phyloP scores from a whole-genome alignment of 257 asterid species.

The Solanum medicagineum region DNA sequence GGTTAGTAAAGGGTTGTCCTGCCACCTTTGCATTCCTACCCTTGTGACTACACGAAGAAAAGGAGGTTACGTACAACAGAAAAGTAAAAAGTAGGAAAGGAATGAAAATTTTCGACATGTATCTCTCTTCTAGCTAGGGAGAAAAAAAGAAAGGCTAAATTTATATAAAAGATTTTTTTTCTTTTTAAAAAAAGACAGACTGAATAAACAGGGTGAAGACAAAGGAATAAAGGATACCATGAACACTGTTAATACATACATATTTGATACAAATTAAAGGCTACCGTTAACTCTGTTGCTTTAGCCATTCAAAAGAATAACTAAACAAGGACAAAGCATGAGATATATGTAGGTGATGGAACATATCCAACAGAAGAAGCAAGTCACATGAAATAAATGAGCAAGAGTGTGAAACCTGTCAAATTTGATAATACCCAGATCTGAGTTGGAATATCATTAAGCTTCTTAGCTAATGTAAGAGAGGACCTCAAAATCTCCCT shows the following conservation, averaged over 20 bases:
- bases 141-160: not conserved
- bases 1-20: not conserved
- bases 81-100: not conserved
- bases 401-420: constrained; percentile 38
- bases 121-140: not conserved
- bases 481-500: constrained; percentile 93
- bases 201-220: not conserved
- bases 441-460: constrained; percentile 81
- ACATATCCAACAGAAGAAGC: not conserved
- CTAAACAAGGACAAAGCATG: not conserved
- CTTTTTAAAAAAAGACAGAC: no score
- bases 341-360: not conserved
- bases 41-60: not conserved
- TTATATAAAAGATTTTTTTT: not conserved
- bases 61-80: not conserved
- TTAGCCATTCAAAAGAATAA: not conserved
- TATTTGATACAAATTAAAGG: not conserved
- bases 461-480: constrained; percentile 84
- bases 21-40: not conserved
- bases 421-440: constrained; percentile 79
- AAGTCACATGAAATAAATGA: not conserved
- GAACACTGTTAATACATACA: no score
- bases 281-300: not conserved
- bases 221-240: no score
- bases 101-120: not conserved